Base-by-base conservation (phyloP, 73 alveolate genomes). In the Halteria grandinella region DNA sequence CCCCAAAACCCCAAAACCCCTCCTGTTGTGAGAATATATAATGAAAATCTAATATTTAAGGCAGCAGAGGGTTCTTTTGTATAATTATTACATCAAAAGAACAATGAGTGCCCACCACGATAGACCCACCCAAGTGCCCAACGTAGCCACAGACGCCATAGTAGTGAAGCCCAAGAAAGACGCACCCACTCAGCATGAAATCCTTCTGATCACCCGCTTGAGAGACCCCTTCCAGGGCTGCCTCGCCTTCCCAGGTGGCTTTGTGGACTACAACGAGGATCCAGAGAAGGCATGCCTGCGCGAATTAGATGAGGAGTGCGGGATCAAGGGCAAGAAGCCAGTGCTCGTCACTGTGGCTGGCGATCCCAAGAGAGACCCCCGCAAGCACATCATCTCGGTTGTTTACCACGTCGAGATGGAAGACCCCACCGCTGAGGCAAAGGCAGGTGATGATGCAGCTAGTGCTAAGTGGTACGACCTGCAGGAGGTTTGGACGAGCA, bases 181-280 rank as follows among this genome's bases (percentile, higher is more conserved):
- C 33, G 97, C 88, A 34, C 47, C 71, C 34, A 73, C 79, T 28
- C 59, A 24, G 37, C 96, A 89, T 79, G 98, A 93, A 49, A 84
- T 96, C 0, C 69, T 96, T 37, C 50, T 96, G 87, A 92, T 96
- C 57, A 96, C 97, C 12, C 89, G 99, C 52, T 95, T 95, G 2
- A 62, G 75, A 23, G 83, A 64, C 47, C 99, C 99, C 17, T 89
- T 55, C 58, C 69, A 86, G 43, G 99, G 98, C 6, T 57, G 75
- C 63, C 85, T 86, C 60, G 99, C 99, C 1, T 95, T 93, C 86
- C 99, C 99, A n/a, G 99, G 99, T 24, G 99, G 99, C 21, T 94
- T 90, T 92, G 97, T 97, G 0, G 98, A 97, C 53, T 95, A 97
- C 77, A 93, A 93, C 23, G 99, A 97, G 88, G 98, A 96, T 64